Evolutionary conservation across 805 yeast species (phyloP), one percentile per base, ranked within the genome.

Genomic region (Wickerhamomyces bisporus): DNA sequence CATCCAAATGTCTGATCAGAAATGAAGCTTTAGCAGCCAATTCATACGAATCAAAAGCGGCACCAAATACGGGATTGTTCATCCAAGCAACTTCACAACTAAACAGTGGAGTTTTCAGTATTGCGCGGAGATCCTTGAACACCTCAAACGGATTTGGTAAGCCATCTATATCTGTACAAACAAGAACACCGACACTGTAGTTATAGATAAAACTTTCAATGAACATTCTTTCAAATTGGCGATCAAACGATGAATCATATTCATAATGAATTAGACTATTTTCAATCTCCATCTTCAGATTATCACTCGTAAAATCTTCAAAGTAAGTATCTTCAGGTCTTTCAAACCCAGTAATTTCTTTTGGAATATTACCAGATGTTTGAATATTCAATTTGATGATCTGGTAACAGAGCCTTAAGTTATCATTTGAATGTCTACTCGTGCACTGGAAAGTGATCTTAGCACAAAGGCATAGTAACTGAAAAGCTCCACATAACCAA

Each of bases 171-270:
- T 47, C 50, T 3, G 61, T 51, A 14, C 72, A 58, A 32, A 64
- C 58, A 23, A 69, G 57, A 5, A 71, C 44, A 4, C 64, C 55
- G 8, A 65, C 57, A 7, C 70, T 56, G 42, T 65, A 70, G 40
- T 65, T 68, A 50, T 64, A 67, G 4, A 70, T 47, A 41, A 68
- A 71, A 27, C 73, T 68, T 36, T 71, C 77, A 17, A 67, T 39
- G 32, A 68, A 57, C 48, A 68, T 66, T 32, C 69, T 51, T 26
- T 50, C 52, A 30, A 49, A 50, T 35, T 47, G 51, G 12, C 24
- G 26, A 16, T 42, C 46, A 26, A 44, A 42, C 6, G 30, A 28
- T 3, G 14, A 15, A 3, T 13, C 20, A 27, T 28, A 13, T 8
- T 30, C 36, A 6, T 32, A 29, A 14, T 31, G 33, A 23, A 42